Percentiles rank a stretch among this genome's conserved stretches.
Evolutionary conservation across 2,329 filamentous ascomycete species (phyloP).

Genomic region (Hypoxylon sp.): DNA sequence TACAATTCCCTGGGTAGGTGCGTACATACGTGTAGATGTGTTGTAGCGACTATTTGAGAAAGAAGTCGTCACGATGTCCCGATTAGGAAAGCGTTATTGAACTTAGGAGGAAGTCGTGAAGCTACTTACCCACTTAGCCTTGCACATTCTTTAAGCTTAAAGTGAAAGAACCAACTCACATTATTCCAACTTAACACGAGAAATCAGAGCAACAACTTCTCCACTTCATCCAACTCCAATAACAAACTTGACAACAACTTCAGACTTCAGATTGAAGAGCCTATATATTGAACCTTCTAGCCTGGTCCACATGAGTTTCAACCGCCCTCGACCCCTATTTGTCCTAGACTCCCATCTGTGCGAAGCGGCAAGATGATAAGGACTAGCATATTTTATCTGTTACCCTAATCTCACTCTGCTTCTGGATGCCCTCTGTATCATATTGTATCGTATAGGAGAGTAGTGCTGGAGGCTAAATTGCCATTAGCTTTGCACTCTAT

Average conservation of each 20-base stretch:
- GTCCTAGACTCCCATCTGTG: neutral
- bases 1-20: neutral
- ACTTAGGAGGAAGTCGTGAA: constrained; percentile 11
- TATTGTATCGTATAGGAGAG: neutral
- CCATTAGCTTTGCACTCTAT: neutral
- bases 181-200: constrained; percentile 9
- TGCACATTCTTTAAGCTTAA: constrained; percentile 3
- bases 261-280: constrained; percentile 9
- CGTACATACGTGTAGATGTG: neutral
- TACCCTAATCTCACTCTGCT: neutral
- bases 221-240: constrained; percentile 14
- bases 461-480: neutral
- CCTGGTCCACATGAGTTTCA: neutral
- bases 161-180: neutral
- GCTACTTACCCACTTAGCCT: constrained; percentile 1
- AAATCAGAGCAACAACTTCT: neutral
- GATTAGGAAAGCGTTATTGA: constrained; percentile 7
- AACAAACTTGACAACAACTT: constrained; percentile 6
- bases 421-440: neutral
- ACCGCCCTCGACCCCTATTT: neutral
- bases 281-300: neutral
- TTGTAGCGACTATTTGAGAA: neutral
- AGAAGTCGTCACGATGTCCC: constrained; percentile 2
- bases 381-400: neutral
- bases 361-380: neutral